Conservation (phyloP, 768 basidiomycete genomes). For the Roridomyces roridus region DNA sequence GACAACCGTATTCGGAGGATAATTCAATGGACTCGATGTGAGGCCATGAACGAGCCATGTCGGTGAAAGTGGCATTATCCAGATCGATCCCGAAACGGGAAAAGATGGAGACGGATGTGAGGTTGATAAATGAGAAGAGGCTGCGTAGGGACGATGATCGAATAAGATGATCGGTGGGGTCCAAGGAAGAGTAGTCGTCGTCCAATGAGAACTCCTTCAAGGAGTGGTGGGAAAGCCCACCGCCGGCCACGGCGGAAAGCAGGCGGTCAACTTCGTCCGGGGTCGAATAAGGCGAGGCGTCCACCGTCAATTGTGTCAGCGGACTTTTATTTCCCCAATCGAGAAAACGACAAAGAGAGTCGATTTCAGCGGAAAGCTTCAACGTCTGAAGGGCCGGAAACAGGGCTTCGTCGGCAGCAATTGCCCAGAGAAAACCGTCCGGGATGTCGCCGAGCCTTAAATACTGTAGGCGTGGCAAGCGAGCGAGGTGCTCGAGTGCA, state of each 20-base stretch:
- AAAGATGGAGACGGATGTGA: not conserved
- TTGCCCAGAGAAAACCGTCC: not conserved
- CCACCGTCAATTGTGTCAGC: not conserved
- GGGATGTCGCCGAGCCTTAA: not conserved
- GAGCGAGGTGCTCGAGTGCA: not conserved
- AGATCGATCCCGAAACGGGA: not conserved
- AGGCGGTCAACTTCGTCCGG: not conserved
- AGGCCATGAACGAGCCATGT: constrained; percentile 1
- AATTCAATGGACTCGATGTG: not conserved
- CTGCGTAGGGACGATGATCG: not conserved
- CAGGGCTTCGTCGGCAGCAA: not conserved
- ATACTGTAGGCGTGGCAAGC: not conserved
- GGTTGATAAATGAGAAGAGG: constrained; percentile 1
- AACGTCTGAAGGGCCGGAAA: not conserved
- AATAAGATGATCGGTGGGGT: not conserved
- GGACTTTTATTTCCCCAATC: not conserved
- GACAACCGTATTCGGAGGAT: not conserved
- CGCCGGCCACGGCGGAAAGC: not conserved
- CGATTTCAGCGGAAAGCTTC: not conserved
- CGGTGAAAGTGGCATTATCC: not conserved
- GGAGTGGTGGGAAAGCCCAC: not conserved
- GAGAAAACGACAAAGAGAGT: not conserved
- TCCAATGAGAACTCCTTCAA: not conserved
- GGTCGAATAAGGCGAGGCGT: not conserved
- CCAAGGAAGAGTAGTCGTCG: not conserved